Base-by-base conservation (phyloP, 805 yeast species). In the Kodamaea jinghongensis region DNA sequence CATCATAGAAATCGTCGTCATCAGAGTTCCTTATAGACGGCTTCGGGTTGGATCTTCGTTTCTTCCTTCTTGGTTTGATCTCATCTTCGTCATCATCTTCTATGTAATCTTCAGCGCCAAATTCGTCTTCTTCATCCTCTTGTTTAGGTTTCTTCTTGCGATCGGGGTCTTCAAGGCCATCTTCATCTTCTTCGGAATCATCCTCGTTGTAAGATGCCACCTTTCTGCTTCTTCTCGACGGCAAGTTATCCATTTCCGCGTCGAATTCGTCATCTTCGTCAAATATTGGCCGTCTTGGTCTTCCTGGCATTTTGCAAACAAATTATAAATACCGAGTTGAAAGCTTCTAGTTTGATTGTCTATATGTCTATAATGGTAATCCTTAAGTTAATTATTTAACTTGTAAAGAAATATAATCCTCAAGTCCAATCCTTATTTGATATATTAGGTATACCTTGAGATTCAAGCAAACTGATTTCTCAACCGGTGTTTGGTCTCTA, bases 261-360 rank as follows among this genome's bases (percentile, higher is more conserved):
- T 48, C 55, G 11, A 51, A 46, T 28, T 56, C 60, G 30, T 55
- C 57, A 14, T 48, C 46, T 40, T 54, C 42, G 42, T 32, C 15
- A 48, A 46, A 45, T 35, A 33, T 29, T 33, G 34, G 17, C 40
- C 40, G 32, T 28, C 45, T 37, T 23, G 41, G 17, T 32, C 41
- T 41, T 17, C 41, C 36, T 44, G 44, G 35, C 46, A 43, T 43
- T 38, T 28, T 34, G 28, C 23, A 20, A 20, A 20, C 23, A 20
- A 20, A 20, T 20, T 20, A 20, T 20, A 20, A 20, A 20, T 20
- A 6, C 23, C 23, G 8, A 20, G 23, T 20, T 20, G 23, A 6
- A 6, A 8, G 23, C 23, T 20, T 20, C 23, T 6, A 20, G 23
- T 20, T 8, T 20, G 8, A 6, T 20, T 20, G 23, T n/a, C n/a